Conservation (phyloP, 2,329 filamentous ascomycete species). For the Reticulascus tulasneorum region DNA sequence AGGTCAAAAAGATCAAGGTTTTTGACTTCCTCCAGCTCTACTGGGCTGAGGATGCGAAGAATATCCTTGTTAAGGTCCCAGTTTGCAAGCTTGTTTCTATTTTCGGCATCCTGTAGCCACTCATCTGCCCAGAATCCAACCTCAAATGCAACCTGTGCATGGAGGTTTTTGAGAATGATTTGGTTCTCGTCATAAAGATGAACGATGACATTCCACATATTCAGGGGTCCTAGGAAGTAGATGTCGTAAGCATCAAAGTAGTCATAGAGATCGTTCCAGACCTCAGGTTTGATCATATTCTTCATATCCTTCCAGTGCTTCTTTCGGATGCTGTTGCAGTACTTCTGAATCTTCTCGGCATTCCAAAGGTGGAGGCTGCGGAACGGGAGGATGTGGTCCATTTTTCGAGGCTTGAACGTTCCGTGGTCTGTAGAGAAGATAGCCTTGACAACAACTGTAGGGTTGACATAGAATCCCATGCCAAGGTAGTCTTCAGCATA, state of each 20-base stretch:
- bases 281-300: conserved; percentile 23
- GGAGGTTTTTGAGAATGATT: conserved; percentile 23
- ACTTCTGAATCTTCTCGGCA: conserved; percentile 31
- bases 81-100: conserved; percentile 24
- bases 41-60: conserved; percentile 19
- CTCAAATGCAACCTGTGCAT: conserved; percentile 20
- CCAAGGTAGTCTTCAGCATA: conserved; percentile 33
- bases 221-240: conserved; percentile 42
- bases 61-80: conserved; percentile 25
- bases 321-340: conserved; percentile 34
- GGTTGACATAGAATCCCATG: conserved; percentile 31
- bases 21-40: not conserved
- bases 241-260: conserved; percentile 47
- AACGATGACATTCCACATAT: conserved; percentile 43
- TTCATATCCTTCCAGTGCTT: conserved; percentile 31
- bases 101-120: conserved; percentile 27
- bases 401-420: conserved; percentile 21
- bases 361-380: conserved; percentile 33
- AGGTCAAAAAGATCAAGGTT: conserved; percentile 19
- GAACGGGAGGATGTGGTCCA: conserved; percentile 22
- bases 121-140: conserved; percentile 31
- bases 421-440: conserved; percentile 36
- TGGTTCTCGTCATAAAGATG: conserved; percentile 37
- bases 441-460: conserved; percentile 24
- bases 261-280: conserved; percentile 38